Conservation (phyloP, 768 basidiomycete species). For the Chalciporus pseudorubinellus region DNA sequence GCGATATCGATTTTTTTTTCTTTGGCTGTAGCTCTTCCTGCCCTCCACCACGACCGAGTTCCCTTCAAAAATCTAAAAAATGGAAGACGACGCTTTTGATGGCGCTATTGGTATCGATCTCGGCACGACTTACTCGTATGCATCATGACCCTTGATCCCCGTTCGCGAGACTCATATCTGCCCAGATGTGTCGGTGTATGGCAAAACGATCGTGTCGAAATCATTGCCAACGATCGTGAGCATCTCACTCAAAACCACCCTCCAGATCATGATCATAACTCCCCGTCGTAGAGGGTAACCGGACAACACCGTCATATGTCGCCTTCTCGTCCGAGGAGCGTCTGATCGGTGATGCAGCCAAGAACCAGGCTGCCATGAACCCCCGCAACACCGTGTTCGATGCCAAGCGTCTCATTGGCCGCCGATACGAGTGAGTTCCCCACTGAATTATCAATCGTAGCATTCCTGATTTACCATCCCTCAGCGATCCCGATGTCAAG, state of each 20-base stretch:
- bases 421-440: slow-evolving; percentile 81
- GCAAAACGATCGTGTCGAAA: slow-evolving; percentile 99
- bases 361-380: slow-evolving; percentile 99
- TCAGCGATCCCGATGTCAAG: slow-evolving; percentile 91
- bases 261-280: neutral
- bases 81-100: slow-evolving; percentile 86
- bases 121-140: slow-evolving; percentile 95
- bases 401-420: slow-evolving; percentile 98
- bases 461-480: slow-evolving; percentile 8
- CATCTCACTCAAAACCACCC: slow-evolving; percentile 14
- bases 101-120: slow-evolving; percentile 97
- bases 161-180: slow-evolving; percentile 19
- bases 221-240: slow-evolving; percentile 96
- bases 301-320: slow-evolving; percentile 99
- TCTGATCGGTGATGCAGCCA: slow-evolving; percentile 97
- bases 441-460: neutral
- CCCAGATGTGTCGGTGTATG: slow-evolving; percentile 95
- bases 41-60: slow-evolving; percentile 37
- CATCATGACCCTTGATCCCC: slow-evolving; percentile 18
- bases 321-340: slow-evolving; percentile 96
- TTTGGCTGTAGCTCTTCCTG: slow-evolving; percentile 19
- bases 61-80: slow-evolving; percentile 46
- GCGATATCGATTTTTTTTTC: slow-evolving; percentile 43
- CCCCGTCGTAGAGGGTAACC: slow-evolving; percentile 78
- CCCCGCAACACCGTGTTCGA: slow-evolving; percentile 98